Evolutionary conservation across 2,329 filamentous ascomycete genomes (phyloP).

Genomic region (Ilyonectria destructans): DNA sequence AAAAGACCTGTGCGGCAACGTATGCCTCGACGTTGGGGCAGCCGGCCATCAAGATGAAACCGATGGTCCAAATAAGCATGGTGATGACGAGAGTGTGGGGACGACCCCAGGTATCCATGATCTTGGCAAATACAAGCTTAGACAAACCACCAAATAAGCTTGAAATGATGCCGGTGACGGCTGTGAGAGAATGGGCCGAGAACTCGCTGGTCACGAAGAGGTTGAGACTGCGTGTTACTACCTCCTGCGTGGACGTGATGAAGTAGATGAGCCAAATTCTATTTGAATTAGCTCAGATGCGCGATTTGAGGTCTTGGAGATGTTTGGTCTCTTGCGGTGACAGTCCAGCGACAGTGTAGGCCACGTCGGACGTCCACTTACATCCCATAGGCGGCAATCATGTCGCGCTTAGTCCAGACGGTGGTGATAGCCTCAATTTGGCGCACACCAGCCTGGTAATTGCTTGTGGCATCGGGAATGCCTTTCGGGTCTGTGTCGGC

Average conservation of each 20-base stretch:
- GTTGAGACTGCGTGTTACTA: conserved; percentile 53
- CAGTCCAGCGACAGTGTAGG: too few relatives aligned
- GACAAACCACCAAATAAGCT: conserved; percentile 68
- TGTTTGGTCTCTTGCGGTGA: neutral
- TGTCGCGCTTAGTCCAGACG: conserved; percentile 59
- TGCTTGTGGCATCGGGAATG: conserved; percentile 44
- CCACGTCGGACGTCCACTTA: conserved; percentile 48
- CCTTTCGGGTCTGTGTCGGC: conserved; percentile 53
- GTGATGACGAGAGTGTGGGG: conserved; percentile 71
- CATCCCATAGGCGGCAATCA: conserved; percentile 62
- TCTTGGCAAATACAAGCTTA: conserved; percentile 74
- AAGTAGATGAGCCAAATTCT: conserved; percentile 63
- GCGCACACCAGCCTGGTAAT: conserved; percentile 62
- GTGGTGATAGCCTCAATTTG: conserved; percentile 64
- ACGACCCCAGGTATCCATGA: conserved; percentile 75
- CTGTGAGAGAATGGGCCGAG: conserved; percentile 64
- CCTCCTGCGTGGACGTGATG: conserved; percentile 61
- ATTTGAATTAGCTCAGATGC: neutral
- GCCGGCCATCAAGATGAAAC: conserved; percentile 74
- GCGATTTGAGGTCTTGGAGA: neutral
- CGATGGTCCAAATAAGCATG: conserved; percentile 62
- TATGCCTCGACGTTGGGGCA: conserved; percentile 61
- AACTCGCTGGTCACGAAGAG: conserved; percentile 63
- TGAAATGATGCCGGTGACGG: conserved; percentile 65
- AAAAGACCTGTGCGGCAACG: conserved; percentile 76